Evolutionary conservation across 805 yeast genomes (phyloP), one percentile per base, ranked within the genome.

Genomic region (Lachancea cidri): DNA sequence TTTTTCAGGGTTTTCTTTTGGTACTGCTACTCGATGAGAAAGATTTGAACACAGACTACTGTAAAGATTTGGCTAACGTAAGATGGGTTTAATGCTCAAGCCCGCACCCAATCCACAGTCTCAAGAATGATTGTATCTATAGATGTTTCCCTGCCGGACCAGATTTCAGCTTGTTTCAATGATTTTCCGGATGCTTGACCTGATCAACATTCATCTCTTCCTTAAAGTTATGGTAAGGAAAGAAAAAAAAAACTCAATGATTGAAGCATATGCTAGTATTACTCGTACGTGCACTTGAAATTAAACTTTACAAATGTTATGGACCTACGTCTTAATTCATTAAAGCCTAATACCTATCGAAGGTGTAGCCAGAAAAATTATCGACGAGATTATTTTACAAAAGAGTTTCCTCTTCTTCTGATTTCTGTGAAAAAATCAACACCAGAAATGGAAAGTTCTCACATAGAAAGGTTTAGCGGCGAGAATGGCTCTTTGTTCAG

Each of bases 401-500:
- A n/a, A n/a, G 8, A 29, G 13, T 29, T 29, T 8, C 15, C 14
- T n/a, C 8, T 29, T n/a, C 25, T 25, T n/a, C 13, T 17, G n/a
- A 6, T 32, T 14, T 4, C 34, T 5, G 13, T 14, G 4, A 8
- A 16, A 19, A 13, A n/a, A 16, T 63, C 51, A 76, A 55, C 81
- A 76, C 76, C 81, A 70, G 54, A 67, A 55, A 36, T 62, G 52
- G 57, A 58, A 71, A 2, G 54, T 6, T 57, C 77, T 67, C 49
- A 66, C 69, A 60, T 65, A 76, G 47, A 63, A 60, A 33, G 82
- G 81, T 54, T 65, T 73, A 25, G 65, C 42, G 5, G 64, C 65
- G 38, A 72, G 31, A 17, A 45, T 53, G n/a, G 64, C 70, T 47
- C 66, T 66, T 51, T 75, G 84, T 51, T 73, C 79, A 17, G 73